Base-by-base conservation (phyloP, 768 basidiomycete species). In the Fomitopsis pulvina region DNA sequence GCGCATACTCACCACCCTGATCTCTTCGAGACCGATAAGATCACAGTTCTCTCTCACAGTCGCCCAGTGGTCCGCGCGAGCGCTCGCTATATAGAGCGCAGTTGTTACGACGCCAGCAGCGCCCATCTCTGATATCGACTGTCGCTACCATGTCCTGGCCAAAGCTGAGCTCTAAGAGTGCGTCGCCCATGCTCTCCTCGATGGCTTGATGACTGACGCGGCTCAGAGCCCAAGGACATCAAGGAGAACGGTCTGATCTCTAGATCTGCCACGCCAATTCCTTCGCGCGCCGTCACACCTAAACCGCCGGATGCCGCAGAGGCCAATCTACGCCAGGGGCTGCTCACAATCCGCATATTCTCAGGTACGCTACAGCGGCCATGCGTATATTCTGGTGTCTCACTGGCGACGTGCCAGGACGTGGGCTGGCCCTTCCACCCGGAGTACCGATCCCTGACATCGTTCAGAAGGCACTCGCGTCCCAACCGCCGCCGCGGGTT, bases 301-400 rank as follows among this genome's bases (percentile, higher is more conserved):
- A 85, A 78, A 61, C 70, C 67, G 4, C 52, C 60, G 21, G 60
- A 67, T 54, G 58, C 47, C 27, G 52, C 57, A 24, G 64, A 66
- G 53, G 55, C 60, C 39, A 68, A 85, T 65, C 86, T 88, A 58
- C 79, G 90, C 67, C 86, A 81, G 40, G 95, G 95, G 44, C 84
- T 94, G 78, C 83, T 98, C 59, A 94, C 91, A 55, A 93, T 99
- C 66, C 83, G 92, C 53, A 92, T 99, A 64, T 94, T 94, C 71
- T 93, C 87, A 59, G 89, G 88, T 88, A 54, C 55, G 79, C 60
- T 59, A 46, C 64, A 16, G 22, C 27, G n/a, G 41, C 45, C 42
- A 65, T 32, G 18, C 38, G 29, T 16, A 11, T 7, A 14, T 49
- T 18, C 2, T n/a, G 22, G 20, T 34, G 30, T 37, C 39, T 48